Percentiles rank a stretch among this genome's conserved stretches.
Evolutionary conservation across 257 asterid genomes (phyloP).

Genomic region (Ligustrum vulgare): DNA sequence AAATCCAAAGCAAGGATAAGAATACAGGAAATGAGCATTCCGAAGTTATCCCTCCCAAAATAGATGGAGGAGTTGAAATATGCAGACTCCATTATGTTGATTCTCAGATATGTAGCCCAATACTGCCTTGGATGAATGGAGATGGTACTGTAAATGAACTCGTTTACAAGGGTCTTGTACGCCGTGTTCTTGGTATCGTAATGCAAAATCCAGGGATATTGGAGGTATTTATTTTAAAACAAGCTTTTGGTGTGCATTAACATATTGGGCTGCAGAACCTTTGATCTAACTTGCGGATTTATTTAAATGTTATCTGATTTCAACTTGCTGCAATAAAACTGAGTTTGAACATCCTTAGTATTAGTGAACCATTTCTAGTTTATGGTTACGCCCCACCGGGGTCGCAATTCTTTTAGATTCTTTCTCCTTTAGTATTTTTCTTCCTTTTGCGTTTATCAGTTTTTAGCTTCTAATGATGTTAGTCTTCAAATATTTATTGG

Average conservation of each 20-base stretch:
- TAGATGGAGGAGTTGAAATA: conserved; percentile 28
- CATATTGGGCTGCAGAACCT: conserved; percentile 6
- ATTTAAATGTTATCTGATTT: conserved; percentile 3
- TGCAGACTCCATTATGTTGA: conserved; percentile 30
- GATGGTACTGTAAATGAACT: conserved; percentile 77
- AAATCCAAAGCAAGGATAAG: conserved; percentile 31
- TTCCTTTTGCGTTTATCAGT: neutral
- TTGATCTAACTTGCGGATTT: neutral
- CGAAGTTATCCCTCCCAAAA: conserved; percentile 34
- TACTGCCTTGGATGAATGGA: conserved; percentile 89
- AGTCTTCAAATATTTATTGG: neutral
- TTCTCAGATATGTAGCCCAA: conserved; percentile 49
- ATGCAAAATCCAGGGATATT: conserved; percentile 94
- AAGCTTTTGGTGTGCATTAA: conserved; percentile 5
- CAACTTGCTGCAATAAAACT: conserved; percentile 2
- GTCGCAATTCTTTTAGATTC: neutral
- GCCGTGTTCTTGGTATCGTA: conserved; percentile 76
- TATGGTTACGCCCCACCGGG: conserved; percentile 1
- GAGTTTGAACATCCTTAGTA: neutral
- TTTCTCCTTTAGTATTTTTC: neutral
- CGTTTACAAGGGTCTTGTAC: conserved; percentile 81
- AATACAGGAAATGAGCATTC: conserved; percentile 29
- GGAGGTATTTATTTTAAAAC: conserved; percentile 49
- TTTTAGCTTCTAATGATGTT: neutral
- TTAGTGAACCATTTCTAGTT: neutral